phyloP scores from a whole-genome alignment of 192 early-diverging fungal genomes.

The Gigaspora rosea region DNA sequence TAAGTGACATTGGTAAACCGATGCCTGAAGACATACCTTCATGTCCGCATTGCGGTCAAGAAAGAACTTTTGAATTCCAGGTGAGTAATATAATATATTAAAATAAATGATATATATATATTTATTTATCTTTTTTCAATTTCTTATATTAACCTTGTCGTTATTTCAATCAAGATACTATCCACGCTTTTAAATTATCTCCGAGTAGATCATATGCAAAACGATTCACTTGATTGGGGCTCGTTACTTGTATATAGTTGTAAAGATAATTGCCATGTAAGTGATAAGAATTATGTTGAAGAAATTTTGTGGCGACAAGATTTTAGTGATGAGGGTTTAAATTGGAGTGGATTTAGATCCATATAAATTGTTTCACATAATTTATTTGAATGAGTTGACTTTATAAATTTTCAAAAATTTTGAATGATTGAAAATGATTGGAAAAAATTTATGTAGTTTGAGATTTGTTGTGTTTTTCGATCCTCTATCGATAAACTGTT shows the following conservation, averaged over 20 bases:
- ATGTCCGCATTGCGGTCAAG: conserved; percentile 73
- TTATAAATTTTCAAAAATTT: too few relatives aligned
- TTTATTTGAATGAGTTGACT: background rate
- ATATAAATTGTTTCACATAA: too few relatives aligned
- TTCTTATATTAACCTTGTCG: background rate
- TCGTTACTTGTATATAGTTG: conserved; percentile 88
- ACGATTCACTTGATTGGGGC: conserved; percentile 87
- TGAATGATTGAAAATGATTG: too few relatives aligned
- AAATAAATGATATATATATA: background rate
- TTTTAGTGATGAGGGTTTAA: conserved; percentile 82
- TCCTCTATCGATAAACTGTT: too few relatives aligned
- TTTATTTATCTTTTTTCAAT: background rate
- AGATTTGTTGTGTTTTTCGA: too few relatives aligned
- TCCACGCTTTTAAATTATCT: conserved; percentile 86
- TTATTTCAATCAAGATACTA: conserved; percentile 60
- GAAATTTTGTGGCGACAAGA: conserved; percentile 78
- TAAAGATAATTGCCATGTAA: conserved; percentile 70
- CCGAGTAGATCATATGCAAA: conserved; percentile 65
- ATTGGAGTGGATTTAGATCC: background rate
- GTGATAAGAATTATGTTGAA: conserved; percentile 57
- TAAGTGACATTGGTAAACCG: conserved; percentile 70
- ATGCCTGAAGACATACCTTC: conserved; percentile 51
- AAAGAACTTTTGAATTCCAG: conserved; percentile 91
- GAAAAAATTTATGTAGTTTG: too few relatives aligned
- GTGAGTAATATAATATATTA: conserved; percentile 33